Evolutionary conservation across 306 rosid genomes (phyloP).

Genomic region (Quercus rubra): DNA sequence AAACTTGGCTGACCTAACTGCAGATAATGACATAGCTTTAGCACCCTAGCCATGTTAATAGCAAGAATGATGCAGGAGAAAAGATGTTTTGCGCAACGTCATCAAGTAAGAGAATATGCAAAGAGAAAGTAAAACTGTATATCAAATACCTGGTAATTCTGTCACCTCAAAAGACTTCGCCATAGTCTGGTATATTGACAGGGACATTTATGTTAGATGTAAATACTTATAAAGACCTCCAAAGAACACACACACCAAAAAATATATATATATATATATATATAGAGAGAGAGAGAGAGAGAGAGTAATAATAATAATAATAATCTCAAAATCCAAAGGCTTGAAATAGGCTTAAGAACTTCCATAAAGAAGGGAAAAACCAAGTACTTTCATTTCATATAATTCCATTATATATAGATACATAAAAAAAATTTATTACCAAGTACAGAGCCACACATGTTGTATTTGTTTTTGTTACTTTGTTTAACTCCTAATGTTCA

Average conservation of each 20-base stretch:
- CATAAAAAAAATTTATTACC: background rate
- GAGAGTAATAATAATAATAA: background rate
- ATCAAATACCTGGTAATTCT: constrained; percentile 81
- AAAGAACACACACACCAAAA: background rate
- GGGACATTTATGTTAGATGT: constrained; percentile 31
- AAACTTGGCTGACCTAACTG: constrained; percentile 99
- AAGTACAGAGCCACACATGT: background rate
- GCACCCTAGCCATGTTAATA: constrained; percentile 10
- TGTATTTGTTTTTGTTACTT: background rate
- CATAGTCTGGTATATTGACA: constrained; percentile 69
- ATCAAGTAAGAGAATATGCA: constrained; percentile 15
- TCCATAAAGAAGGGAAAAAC: background rate
- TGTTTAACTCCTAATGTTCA: background rate
- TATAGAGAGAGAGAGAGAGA: background rate
- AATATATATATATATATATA: too few species aligned
- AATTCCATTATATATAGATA: background rate
- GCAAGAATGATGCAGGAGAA: constrained; percentile 10
- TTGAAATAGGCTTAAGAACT: background rate
- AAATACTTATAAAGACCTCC: constrained; percentile 6
- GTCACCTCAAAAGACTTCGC: constrained; percentile 98
- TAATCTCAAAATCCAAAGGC: constrained; percentile 15
- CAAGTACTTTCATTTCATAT: background rate
- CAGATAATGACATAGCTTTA: constrained; percentile 30
- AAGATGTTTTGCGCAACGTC: constrained; percentile 11
- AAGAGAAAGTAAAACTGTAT: constrained; percentile 13